Conservation (phyloP, 331 rosid species). For the Stylosanthes scabra region DNA sequence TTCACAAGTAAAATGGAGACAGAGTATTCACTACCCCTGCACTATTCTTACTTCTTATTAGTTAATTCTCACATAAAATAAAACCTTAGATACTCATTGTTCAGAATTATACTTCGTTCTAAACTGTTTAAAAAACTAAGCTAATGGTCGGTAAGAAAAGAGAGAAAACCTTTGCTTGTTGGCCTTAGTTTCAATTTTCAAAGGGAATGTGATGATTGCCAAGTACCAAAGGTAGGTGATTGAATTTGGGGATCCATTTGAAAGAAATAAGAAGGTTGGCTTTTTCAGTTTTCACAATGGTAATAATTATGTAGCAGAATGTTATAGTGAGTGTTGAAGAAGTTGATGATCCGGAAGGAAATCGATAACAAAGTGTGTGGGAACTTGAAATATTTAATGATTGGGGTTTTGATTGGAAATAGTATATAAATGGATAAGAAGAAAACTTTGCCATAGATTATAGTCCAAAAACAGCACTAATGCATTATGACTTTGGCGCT, state of each 20-base stretch:
- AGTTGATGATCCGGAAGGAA: slow-evolving; percentile 7
- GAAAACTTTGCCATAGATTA: slow-evolving; percentile 5
- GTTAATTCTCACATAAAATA: not conserved
- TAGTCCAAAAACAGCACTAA: slow-evolving; percentile 35
- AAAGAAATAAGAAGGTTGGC: not conserved
- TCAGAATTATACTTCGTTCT: no score
- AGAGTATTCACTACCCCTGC: slow-evolving; percentile 25
- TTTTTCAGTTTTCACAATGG: not conserved
- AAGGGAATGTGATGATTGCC: slow-evolving; percentile 1
- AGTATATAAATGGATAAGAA: not conserved
- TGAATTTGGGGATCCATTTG: slow-evolving; percentile 16
- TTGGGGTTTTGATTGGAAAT: slow-evolving; percentile 31
- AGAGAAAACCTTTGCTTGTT: not conserved
- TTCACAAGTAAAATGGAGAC: slow-evolving; percentile 4
- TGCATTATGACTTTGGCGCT: slow-evolving; percentile 2
- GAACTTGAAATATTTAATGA: slow-evolving; percentile 27
- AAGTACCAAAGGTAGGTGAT: not conserved
- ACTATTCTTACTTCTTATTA: not conserved
- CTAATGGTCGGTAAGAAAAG: slow-evolving; percentile 37
- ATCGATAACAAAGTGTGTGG: slow-evolving; percentile 21
- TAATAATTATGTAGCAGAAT: not conserved
- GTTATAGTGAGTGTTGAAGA: not conserved
- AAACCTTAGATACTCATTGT: no score
- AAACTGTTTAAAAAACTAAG: no score
- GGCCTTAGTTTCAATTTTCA: slow-evolving; percentile 31